phyloP scores from a whole-genome alignment of 306 rosid species.

The Canavalia ensiformis region DNA sequence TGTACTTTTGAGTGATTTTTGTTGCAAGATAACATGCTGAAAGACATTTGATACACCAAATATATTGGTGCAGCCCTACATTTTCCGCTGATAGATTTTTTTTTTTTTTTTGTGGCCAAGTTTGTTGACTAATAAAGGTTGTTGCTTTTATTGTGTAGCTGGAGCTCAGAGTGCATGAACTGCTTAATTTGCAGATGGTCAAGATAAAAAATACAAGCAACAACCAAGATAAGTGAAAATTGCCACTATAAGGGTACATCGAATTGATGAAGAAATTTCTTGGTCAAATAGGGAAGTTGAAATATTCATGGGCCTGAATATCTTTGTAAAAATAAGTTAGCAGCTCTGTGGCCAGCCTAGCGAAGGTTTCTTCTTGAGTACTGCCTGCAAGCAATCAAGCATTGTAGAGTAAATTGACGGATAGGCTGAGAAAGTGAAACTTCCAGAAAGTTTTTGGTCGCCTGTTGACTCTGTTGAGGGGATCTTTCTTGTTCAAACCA shows the following conservation, averaged over 20 bases:
- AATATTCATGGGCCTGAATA: slow-evolving; percentile 38
- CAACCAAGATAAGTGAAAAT: slow-evolving; percentile 42
- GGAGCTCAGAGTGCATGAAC: slow-evolving; percentile 75
- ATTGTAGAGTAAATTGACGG: slow-evolving; percentile 12
- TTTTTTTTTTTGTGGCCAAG: background rate
- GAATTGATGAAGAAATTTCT: slow-evolving; percentile 36
- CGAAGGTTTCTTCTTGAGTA: too few relatives aligned
- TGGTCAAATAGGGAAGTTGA: slow-evolving; percentile 22
- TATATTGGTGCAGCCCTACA: background rate
- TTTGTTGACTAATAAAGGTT: slow-evolving; percentile 10
- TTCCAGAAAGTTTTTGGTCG: background rate
- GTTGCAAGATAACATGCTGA: slow-evolving; percentile 20
- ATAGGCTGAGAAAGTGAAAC: background rate
- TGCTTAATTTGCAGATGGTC: slow-evolving; percentile 73
- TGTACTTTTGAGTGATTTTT: background rate
- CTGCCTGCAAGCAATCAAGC: slow-evolving; percentile 27
- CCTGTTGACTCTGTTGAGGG: background rate
- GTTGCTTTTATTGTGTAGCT: slow-evolving; percentile 60
- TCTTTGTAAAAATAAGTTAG: slow-evolving; percentile 25
- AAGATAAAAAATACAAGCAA: slow-evolving; percentile 55
- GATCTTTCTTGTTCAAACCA: slow-evolving; percentile 24
- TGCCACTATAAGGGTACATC: slow-evolving; percentile 14
- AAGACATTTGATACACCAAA: slow-evolving; percentile 19
- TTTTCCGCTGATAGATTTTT: slow-evolving; percentile 1
- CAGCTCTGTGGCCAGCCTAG: slow-evolving; percentile 26